Conservation (phyloP, 768 basidiomycete genomes). For the Amanita thiersii region DNA sequence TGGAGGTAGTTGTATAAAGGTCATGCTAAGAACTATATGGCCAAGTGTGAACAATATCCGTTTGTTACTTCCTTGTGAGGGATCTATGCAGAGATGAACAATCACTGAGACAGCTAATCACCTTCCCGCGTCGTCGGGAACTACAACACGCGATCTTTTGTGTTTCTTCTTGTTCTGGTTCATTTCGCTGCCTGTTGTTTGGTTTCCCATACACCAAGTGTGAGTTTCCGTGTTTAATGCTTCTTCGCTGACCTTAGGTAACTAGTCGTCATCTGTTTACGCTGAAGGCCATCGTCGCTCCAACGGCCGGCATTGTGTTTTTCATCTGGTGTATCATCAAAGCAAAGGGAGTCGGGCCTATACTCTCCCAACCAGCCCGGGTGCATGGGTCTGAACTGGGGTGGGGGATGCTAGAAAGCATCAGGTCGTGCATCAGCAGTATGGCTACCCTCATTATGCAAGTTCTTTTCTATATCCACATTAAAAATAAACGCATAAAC, state of each 20-base stretch:
- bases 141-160: conserved; percentile 63
- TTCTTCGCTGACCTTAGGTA: neutral
- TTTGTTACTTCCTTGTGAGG: conserved; percentile 21
- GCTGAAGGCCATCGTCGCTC: conserved; percentile 66
- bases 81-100: neutral
- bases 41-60: conserved; percentile 62
- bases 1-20: conserved; percentile 70
- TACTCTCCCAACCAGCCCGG: conserved; percentile 55
- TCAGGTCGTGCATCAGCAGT: conserved; percentile 77
- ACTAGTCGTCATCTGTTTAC: conserved; percentile 71
- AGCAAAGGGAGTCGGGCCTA: conserved; percentile 70
- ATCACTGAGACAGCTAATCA: conserved; percentile 44
- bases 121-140: conserved; percentile 68
- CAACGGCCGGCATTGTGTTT: conserved; percentile 61
- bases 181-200: conserved; percentile 69
- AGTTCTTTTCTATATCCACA: conserved; percentile 14
- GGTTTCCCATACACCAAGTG: conserved; percentile 81
- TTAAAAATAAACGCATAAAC: conserved; percentile 6
- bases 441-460: conserved; percentile 69
- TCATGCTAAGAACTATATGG: conserved; percentile 73
- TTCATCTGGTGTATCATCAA: conserved; percentile 75
- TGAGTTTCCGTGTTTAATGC: conserved; percentile 27
- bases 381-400: conserved; percentile 60
- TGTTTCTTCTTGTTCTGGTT: conserved; percentile 88
- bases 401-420: conserved; percentile 67